Conservation (phyloP, 768 basidiomycete species). For the Lenzites betulinus region DNA sequence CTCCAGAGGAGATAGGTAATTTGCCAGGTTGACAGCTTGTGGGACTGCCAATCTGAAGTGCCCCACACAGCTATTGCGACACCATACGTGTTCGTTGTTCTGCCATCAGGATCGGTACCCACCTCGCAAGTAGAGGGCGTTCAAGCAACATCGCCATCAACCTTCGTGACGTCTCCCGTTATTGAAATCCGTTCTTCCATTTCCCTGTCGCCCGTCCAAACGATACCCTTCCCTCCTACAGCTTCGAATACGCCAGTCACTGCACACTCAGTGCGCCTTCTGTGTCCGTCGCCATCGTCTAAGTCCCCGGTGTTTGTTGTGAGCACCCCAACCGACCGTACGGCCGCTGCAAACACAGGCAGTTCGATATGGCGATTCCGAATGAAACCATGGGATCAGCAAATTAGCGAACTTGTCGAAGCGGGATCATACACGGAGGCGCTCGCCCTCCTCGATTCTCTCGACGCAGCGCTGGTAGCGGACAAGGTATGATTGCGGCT, state of each 20-base stretch:
- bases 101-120: conserved; percentile 67
- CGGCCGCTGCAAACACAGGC: conserved; percentile 65
- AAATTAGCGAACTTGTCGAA: conserved; percentile 81
- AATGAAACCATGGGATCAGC: conserved; percentile 75
- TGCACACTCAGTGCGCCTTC: conserved; percentile 54
- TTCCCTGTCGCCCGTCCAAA: conserved; percentile 62
- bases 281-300: conserved; percentile 54
- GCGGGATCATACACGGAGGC: conserved; percentile 75
- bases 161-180: conserved; percentile 56
- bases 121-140: conserved; percentile 26
- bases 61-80: conserved; percentile 53
- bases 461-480: conserved; percentile 58
- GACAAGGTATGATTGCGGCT: conserved; percentile 54
- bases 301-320: conserved; percentile 63
- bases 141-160: conserved; percentile 34
- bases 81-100: conserved; percentile 76
- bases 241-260: conserved; percentile 29
- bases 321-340: conserved; percentile 75
- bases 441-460: conserved; percentile 69
- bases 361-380: conserved; percentile 75
- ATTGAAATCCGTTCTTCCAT: conserved; percentile 74
- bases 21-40: not conserved
- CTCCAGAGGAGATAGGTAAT: conserved; percentile 80
- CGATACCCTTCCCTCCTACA: conserved; percentile 61
- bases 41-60: not conserved